Percentiles rank a stretch among this genome's conserved stretches.
These are phyloP conservation scores for Buxus sempervirens DNA, from an alignment of 164 flowering plant species.

Conservation along the genomic window DNA sequence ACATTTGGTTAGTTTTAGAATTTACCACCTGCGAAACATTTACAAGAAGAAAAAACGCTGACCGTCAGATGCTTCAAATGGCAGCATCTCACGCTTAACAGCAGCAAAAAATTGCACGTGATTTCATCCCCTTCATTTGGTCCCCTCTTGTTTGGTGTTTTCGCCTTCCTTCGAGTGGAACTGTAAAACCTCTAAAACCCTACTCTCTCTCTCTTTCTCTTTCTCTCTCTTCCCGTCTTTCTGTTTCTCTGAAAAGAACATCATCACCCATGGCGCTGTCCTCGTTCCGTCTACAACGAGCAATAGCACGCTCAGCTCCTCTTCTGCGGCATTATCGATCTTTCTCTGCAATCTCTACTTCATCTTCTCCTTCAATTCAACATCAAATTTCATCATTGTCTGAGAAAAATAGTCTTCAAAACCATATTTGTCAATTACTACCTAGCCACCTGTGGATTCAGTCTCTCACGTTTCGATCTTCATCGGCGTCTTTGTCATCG, in stretches of 20 bases:
- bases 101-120: too few species aligned
- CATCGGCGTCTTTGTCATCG: slow-evolving; percentile 21
- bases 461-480: slow-evolving; percentile 19
- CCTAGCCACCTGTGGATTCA: slow-evolving; percentile 7
- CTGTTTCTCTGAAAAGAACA: not conserved
- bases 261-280: slow-evolving; percentile 37
- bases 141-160: too few species aligned
- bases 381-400: slow-evolving; percentile 11
- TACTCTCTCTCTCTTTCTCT: not conserved
- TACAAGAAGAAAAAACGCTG: too few species aligned
- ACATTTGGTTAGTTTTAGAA: too few species aligned
- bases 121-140: too few species aligned
- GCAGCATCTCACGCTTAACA: too few species aligned
- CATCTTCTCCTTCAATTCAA: slow-evolving; percentile 8
- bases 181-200: slow-evolving; percentile 10
- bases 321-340: slow-evolving; percentile 21
- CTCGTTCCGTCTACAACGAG: slow-evolving; percentile 52
- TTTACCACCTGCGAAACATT: too few species aligned
- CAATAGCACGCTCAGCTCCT: slow-evolving; percentile 33
- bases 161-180: too few species aligned
- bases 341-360: slow-evolving; percentile 9
- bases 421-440: not conserved
- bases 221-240: too few species aligned
- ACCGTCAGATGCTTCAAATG: too few species aligned
- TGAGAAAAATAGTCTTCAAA: not conserved